These are phyloP conservation scores for Sindora glabra DNA, from an alignment of 306 rosid species.

Conservation along the genomic window DNA sequence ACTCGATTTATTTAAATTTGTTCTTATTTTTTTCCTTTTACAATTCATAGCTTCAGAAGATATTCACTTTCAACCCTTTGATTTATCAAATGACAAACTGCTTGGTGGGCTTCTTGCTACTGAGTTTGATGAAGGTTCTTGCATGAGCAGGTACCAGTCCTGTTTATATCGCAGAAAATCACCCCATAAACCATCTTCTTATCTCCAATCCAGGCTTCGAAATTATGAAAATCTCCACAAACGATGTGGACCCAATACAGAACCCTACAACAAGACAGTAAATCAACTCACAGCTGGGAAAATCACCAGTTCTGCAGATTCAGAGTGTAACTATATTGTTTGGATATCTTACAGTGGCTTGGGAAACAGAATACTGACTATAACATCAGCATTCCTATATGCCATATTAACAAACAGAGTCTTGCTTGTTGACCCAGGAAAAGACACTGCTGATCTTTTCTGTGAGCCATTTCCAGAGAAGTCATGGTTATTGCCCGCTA, in stretches of 20 bases:
- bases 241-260: slow-evolving; percentile 43
- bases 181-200: slow-evolving; percentile 32
- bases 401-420: slow-evolving; percentile 46
- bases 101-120: slow-evolving; percentile 35
- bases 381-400: slow-evolving; percentile 47
- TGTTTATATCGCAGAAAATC: slow-evolving; percentile 24
- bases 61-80: neutral
- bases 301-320: neutral
- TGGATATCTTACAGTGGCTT: slow-evolving; percentile 55
- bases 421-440: slow-evolving; percentile 51
- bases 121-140: slow-evolving; percentile 35
- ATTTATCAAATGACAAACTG: slow-evolving; percentile 21
- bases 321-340: slow-evolving; percentile 42
- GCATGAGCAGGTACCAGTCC: slow-evolving; percentile 44
- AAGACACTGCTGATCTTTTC: slow-evolving; percentile 40
- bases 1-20: too few species aligned
- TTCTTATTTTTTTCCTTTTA: neutral
- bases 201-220: slow-evolving; percentile 40
- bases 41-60: slow-evolving; percentile 20
- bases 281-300: slow-evolving; percentile 27
- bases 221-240: slow-evolving; percentile 45
- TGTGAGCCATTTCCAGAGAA: slow-evolving; percentile 51
- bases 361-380: slow-evolving; percentile 40
- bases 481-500: slow-evolving; percentile 40
- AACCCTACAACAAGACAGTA: slow-evolving; percentile 31